Base-by-base conservation (phyloP, 192 early-diverging fungal genomes). In the Phlyctochytrium planicorne region DNA sequence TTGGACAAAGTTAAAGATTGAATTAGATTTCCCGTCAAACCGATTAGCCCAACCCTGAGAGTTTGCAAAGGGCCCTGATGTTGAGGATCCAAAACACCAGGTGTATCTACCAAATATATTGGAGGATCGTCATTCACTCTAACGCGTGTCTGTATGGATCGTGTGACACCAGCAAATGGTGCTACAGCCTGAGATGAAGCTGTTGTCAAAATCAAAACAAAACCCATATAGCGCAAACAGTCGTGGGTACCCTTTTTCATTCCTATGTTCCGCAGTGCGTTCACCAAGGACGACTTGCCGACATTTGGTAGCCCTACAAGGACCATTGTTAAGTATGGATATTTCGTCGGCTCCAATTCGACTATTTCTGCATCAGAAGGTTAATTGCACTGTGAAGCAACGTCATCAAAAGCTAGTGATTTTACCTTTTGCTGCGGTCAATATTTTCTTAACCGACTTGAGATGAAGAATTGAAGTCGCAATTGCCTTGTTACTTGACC, bases 301-400 rank as follows among this genome's bases (percentile, higher is more conserved):
- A 98, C 96, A 78, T 98, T 98, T 2, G 96, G 96, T 85, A 96
- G 89, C 2, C 96, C 96, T 1, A 96, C 90, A 1, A 98, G 84
- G 77, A 98, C 90, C 23, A 94, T 79, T 2, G 83, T 85, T 1
- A 85, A 62, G 59, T 65, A 74, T 1, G 80, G 74, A 63, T 69
- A 79, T 35, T 74, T 57, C 33, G 61, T 53, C 0, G 70, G 71
- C 1, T 57, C 6, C 17, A n/a, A 25, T 14, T 66, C 52, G 53
- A 55, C 61, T 66, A 66, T 61, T 52, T 59, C 69, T 64, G 52
- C 27, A 6, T 20, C 10, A 47, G 40, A 14, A 47, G 20, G 20
- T 47, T 6, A 47, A 6, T 14, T 20, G 20, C 40, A 47, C 40
- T 6, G 20, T 47, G 40, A 14, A 47, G 40, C 40, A 6, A 47